These are phyloP conservation scores for Lonicera japonica DNA, from an alignment of 129 eudicot species.

Conservation along the genomic window DNA sequence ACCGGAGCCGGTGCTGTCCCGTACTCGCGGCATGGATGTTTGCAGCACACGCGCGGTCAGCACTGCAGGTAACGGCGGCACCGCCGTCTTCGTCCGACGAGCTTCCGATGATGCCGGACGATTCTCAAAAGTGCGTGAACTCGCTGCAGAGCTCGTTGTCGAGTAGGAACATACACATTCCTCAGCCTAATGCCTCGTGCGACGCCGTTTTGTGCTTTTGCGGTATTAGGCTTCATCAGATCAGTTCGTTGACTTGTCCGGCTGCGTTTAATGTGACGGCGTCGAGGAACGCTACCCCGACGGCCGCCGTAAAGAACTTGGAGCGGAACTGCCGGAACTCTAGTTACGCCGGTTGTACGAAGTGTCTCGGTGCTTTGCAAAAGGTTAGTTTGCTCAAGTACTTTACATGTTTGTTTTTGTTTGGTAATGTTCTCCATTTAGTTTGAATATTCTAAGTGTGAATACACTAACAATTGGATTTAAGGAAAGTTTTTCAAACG, in stretches of 20 bases:
- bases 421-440: background rate
- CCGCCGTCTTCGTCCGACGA: conserved; percentile 51
- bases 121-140: conserved; percentile 84
- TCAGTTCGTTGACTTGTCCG: conserved; percentile 62
- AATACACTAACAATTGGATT: no score
- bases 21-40: conserved; percentile 95
- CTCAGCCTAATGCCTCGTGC: conserved; percentile 77
- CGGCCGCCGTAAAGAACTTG: conserved; percentile 63
- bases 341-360: conserved; percentile 79
- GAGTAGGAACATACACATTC: conserved; percentile 52
- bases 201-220: conserved; percentile 89
- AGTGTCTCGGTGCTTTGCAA: conserved; percentile 78
- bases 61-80: conserved; percentile 43
- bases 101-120: conserved; percentile 95
- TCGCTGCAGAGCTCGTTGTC: conserved; percentile 65
- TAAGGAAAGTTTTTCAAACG: no score
- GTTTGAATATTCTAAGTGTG: no score
- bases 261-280: conserved; percentile 63
- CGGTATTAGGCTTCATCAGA: conserved; percentile 82
- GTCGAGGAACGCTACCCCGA: conserved; percentile 55
- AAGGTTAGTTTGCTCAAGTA: conserved; percentile 44
- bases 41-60: conserved; percentile 89
- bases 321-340: conserved; percentile 81
- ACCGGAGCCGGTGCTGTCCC: conserved; percentile 90
- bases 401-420: conserved; percentile 1